A percentile compares a stretch with the other conserved stretches of the same genome.
Evolutionary conservation across 2,329 filamentous ascomycete genomes (phyloP).

Genomic region (Aspergillus pseudonomiae): DNA sequence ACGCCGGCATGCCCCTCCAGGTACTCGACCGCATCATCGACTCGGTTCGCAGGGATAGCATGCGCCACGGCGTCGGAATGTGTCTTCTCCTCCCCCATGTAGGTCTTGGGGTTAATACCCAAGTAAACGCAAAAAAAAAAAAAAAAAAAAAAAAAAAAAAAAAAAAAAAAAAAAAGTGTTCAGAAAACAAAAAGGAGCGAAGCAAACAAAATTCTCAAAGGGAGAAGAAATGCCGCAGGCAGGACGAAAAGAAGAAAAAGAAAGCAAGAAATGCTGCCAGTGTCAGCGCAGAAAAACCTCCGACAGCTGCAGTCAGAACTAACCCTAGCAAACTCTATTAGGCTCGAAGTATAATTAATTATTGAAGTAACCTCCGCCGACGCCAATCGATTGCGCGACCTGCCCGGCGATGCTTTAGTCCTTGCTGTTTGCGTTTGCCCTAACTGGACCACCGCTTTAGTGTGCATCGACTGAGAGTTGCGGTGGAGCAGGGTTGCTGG

Average conservation of each 20-base stretch:
- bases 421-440: not conserved
- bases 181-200: not conserved
- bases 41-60: conserved; percentile 4
- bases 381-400: not conserved
- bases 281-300: not conserved
- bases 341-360: not conserved
- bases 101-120: not conserved
- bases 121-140: not conserved
- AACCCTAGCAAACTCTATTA: not conserved
- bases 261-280: not conserved
- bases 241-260: not conserved
- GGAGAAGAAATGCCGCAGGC: not conserved
- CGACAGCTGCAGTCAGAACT: not conserved
- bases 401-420: not conserved
- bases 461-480: not conserved
- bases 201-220: not conserved
- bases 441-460: not conserved
- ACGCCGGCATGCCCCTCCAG: conserved; percentile 21
- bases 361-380: not conserved
- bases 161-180: not conserved
- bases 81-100: conserved; percentile 15
- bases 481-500: not conserved
- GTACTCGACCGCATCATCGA: conserved; percentile 27
- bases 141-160: not conserved
- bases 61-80: conserved; percentile 6